phyloP scores from a whole-genome alignment of 495 filamentous ascomycete species.

The Barbatosphaeria neglecta region DNA sequence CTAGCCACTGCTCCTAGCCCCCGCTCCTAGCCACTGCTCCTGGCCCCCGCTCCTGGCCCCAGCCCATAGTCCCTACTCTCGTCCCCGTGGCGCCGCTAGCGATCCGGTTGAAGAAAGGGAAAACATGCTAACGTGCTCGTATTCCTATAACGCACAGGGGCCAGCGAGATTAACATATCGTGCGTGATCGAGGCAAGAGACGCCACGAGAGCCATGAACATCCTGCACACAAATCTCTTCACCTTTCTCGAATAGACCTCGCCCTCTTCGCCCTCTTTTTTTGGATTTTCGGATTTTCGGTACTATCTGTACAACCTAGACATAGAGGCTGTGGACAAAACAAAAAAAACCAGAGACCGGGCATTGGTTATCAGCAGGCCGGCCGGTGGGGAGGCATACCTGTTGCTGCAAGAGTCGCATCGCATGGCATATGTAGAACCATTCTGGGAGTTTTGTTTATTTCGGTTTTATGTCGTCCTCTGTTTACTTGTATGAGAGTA shows the following conservation, averaged over 20 bases:
- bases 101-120: too few species aligned
- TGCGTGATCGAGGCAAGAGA: constrained; percentile 90
- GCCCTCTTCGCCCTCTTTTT: not conserved
- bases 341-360: too few species aligned
- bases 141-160: constrained; percentile 47
- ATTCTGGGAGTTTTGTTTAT: not conserved
- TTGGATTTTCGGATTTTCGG: not conserved
- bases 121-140: constrained; percentile 12
- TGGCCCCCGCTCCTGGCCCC: too few species aligned
- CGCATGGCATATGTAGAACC: not conserved
- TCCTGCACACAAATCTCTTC: constrained; percentile 89
- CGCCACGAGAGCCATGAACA: constrained; percentile 82
- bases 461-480: too few species aligned
- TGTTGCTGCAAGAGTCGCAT: not conserved
- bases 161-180: constrained; percentile 96
- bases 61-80: too few species aligned
- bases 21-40: too few species aligned
- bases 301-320: not conserved
- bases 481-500: not conserved
- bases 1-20: too few species aligned
- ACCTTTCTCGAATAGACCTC: constrained; percentile 38
- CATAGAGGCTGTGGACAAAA: too few species aligned
- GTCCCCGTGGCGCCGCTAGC: too few species aligned
- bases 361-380: too few species aligned
- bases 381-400: not conserved